These are phyloP conservation scores for Grosmannia clavigera DNA, from an alignment of 2,329 filamentous ascomycete species.

Conservation along the genomic window DNA sequence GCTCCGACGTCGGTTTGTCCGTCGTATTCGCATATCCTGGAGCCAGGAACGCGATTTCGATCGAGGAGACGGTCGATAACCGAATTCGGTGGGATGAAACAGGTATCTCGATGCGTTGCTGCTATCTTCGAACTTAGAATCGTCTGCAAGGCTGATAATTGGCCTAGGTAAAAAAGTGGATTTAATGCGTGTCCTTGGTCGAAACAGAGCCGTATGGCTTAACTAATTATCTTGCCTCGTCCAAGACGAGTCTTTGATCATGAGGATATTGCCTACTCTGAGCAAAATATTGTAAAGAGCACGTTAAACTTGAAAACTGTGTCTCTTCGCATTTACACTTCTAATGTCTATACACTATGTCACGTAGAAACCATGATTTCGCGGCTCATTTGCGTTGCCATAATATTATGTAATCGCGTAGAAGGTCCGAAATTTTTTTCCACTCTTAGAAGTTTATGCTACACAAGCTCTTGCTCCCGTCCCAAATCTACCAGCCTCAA, in stretches of 20 bases:
- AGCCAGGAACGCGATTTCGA: background rate
- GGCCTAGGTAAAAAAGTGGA: background rate
- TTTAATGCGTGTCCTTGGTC: background rate
- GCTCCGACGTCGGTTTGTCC: background rate
- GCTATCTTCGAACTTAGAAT: background rate
- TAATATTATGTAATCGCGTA: background rate
- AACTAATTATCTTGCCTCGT: background rate
- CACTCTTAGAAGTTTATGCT: background rate
- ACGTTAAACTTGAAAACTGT: background rate
- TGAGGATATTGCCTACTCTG: background rate
- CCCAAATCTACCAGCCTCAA: background rate
- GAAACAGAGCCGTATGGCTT: background rate
- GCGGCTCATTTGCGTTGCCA: background rate
- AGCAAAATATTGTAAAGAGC: background rate
- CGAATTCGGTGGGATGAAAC: background rate
- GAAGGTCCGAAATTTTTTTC: background rate
- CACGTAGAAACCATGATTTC: background rate
- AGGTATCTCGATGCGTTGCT: background rate
- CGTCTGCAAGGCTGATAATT: conserved; percentile 1
- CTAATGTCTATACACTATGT: background rate
- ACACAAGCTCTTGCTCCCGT: background rate
- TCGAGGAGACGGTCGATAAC: background rate
- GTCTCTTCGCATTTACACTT: background rate
- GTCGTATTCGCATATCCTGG: background rate
- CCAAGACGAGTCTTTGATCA: background rate